Base-by-base conservation (phyloP, 306 rosid genomes). In the Aeschynomene evenia region DNA sequence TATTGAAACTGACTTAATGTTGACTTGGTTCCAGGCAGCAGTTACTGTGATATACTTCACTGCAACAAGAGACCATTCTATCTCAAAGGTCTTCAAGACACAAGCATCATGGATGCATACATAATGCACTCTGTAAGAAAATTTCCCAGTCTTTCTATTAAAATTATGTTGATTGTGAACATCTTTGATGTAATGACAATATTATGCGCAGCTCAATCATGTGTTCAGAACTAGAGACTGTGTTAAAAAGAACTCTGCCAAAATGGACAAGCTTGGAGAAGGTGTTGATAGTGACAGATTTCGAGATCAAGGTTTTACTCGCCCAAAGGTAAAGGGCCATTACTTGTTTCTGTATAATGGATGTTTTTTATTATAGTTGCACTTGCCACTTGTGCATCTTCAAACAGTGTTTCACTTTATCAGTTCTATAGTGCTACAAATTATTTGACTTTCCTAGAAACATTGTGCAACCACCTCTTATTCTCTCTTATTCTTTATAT, bases 271-370 rank as follows among this genome's bases (percentile, higher is more conserved):
- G 79, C 74, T 70, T 79, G 77, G 67, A 70, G 92, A 85, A 56
- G 57, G 37, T 70, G 76, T 58, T 36, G 76, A 80, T 70, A 84
- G 20, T 63, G 92, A 74, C 63, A 82, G 63, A 66, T 79, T 90
- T 66, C 91, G 84, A 77, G 98, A 94, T 84, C 97, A 85, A 62
- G 97, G 98, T 21, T 94, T 86, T 87, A 87, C 96, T 60, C 97
- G 96, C 66, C 98, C 98, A 36, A 94, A 94, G 97, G 98, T 93
- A 75, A 83, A 82, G 80, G 77, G 52, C 36, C 29, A 63, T 72
- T 55, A 31, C 40, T 63, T 50, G 64, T 46, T 77, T 59, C 45
- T 36, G 51, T 64, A 16, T 26, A 53, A 19, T 16, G 48, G 20
- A 7, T n/a, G n/a, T 34, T 37, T 29, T 26, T 54, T 8, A n/a